phyloP scores from a whole-genome alignment of 2,329 filamentous ascomycete genomes.

The Sporothrix globosa region DNA sequence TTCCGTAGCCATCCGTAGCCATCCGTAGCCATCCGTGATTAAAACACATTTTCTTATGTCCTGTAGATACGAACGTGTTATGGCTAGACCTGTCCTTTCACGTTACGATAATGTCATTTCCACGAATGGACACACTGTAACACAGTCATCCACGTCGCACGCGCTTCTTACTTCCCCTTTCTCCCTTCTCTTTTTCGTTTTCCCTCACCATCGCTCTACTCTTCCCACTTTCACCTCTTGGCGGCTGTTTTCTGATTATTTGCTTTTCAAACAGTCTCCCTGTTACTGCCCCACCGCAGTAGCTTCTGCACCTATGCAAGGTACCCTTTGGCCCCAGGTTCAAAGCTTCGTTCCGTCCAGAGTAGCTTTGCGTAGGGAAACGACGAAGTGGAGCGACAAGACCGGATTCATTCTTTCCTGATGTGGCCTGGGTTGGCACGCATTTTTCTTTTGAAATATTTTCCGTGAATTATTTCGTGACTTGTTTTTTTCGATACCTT shows the following conservation, averaged over 20 bases:
- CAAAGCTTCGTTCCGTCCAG: slow-evolving; percentile 21
- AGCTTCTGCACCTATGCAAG: slow-evolving; percentile 24
- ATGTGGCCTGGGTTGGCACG: slow-evolving; percentile 20
- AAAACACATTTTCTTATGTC: not conserved
- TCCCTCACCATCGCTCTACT: not conserved
- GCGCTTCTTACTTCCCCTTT: not conserved
- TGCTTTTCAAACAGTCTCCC: not conserved
- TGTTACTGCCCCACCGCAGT: not conserved
- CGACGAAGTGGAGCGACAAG: not conserved
- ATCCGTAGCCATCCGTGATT: not conserved
- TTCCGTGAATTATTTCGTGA: not conserved
- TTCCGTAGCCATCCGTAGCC: not conserved
- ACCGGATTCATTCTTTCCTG: slow-evolving; percentile 7
- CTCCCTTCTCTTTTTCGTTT: no score
- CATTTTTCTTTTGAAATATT: not conserved
- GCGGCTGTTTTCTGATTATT: slow-evolving; percentile 1
- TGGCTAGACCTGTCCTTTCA: not conserved
- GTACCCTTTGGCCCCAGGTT: slow-evolving; percentile 24
- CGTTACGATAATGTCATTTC: not conserved
- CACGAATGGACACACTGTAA: not conserved
- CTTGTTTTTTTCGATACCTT: not conserved
- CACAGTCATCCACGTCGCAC: not conserved
- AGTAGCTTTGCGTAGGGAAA: slow-evolving; percentile 27
- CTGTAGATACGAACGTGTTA: slow-evolving; percentile 15
- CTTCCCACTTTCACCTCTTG: not conserved